These are phyloP conservation scores for Spinellus fusiger DNA, from an alignment of 192 early-diverging fungal genomes.

Conservation along the genomic window DNA sequence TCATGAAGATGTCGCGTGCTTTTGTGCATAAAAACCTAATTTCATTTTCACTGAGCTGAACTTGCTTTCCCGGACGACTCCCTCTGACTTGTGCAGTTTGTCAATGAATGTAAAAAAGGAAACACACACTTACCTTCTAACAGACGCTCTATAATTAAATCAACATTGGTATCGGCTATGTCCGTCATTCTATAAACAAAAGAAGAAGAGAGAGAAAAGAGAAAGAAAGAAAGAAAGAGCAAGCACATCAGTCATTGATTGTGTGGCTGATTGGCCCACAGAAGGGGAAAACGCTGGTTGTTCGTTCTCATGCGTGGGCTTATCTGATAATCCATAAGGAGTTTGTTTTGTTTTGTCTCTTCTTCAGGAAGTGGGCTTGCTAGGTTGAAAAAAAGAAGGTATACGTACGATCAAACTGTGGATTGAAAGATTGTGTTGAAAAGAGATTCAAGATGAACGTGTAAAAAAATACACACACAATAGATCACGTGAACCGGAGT, in stretches of 20 bases:
- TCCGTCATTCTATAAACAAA: slow-evolving; percentile 9
- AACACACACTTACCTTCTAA: slow-evolving; percentile 16
- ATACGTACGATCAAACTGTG: neutral
- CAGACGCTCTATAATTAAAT: slow-evolving; percentile 25
- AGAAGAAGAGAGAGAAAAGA: neutral
- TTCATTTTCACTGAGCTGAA: slow-evolving; percentile 91
- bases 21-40: slow-evolving; percentile 92
- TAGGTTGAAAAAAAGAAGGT: neutral
- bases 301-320: no score
- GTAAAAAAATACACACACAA: neutral
- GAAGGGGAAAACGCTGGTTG: neutral
- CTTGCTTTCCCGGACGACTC: slow-evolving; percentile 92
- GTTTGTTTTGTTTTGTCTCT: neutral
- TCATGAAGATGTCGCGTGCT: slow-evolving; percentile 91
- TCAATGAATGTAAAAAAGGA: neutral
- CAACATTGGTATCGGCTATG: slow-evolving; percentile 21
- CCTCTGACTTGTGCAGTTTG: slow-evolving; percentile 67
- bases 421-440: neutral
- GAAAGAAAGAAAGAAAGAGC: neutral
- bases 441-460: neutral
- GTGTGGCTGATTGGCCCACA: no score
- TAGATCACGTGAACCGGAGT: neutral
- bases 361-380: no score
- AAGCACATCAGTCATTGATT: no score
- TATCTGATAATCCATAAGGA: no score